Base-by-base conservation (phyloP, 768 basidiomycete genomes). In the Leccinum incarnatum region DNA sequence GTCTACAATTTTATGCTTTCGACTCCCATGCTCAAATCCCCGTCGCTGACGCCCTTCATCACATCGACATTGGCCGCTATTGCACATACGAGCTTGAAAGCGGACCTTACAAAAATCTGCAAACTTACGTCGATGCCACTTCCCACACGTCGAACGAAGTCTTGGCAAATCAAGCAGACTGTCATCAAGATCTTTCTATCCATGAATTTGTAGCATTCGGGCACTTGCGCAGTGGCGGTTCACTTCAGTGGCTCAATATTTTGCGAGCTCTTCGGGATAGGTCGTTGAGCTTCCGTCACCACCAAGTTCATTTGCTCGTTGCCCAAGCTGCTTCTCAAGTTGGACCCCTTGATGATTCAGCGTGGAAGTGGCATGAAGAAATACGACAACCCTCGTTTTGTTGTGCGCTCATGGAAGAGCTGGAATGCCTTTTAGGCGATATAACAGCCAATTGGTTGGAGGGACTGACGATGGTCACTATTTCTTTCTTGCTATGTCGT, bases 171-270 rank as follows among this genome's bases (percentile, higher is more conserved):
- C 82, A 83, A 58, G 62, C 63, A 0, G 66, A 72, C 10, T 82
- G 80, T 54, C 78, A 77, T 4, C 52, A 54, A 21, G 69, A 75
- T 11, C 66, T 83, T 23, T 71, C 59, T 12, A 59, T 79, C 5
- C 79, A 82, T 29, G 81, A 83, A 54, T 77, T 70, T 25, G 67
- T 76, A 11, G 72, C 77, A 0, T 83, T 81, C 54, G 76, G 74
- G 11, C 67, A 72, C 50, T 60, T 83, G 40, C 78, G 83, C 4
- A 72, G 76, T 40, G 81, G 82, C 1, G 58, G 69, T 0, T 65
- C 55, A 5, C 62, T 84, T 0, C 82, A 83, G 47, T 83, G 81
- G 82, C 65, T 76, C 45, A 83, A 83, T 58, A 77, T 83, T 36
- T 57, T 73, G 11, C 74, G 77, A 32, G 79, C 79, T 56, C 64